Evolutionary conservation across 108 stramenopile species (phyloP).

Genomic region (Pseudonitzschia multiseries): DNA sequence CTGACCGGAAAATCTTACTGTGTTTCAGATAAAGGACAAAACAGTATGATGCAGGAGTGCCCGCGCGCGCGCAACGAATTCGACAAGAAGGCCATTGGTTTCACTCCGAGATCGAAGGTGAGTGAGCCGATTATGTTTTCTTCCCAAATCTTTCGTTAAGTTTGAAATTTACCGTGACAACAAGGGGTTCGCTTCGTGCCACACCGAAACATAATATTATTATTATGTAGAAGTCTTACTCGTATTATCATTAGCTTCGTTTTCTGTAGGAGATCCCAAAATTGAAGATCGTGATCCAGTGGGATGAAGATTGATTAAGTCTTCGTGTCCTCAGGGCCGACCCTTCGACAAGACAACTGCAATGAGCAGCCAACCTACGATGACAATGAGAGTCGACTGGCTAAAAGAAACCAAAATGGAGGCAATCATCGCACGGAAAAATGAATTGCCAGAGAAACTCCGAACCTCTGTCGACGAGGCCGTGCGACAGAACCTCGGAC

Average conservation of each 20-base stretch:
- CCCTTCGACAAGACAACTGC: neutral
- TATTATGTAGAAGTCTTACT: too few species aligned
- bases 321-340: neutral
- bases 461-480: neutral
- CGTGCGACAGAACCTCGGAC: neutral
- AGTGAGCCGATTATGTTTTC: too few species aligned
- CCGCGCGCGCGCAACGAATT: too few species aligned
- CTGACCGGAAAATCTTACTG: too few species aligned
- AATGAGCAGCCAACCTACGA: neutral
- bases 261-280: neutral
- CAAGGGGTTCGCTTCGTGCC: too few species aligned
- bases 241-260: neutral
- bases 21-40: too few species aligned
- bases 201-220: too few species aligned
- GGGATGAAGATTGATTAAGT: neutral
- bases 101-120: too few species aligned
- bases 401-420: neutral
- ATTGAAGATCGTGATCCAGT: neutral
- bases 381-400: neutral
- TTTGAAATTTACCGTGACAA: too few species aligned
- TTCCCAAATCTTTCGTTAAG: too few species aligned
- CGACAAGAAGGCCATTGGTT: too few species aligned
- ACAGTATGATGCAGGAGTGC: too few species aligned
- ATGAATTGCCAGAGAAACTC: neutral
- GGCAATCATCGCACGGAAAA: neutral